A percentile compares a stretch with the other conserved stretches of the same genome.
phyloP scores from a whole-genome alignment of 257 asterid genomes.

The Misopates orontium region DNA sequence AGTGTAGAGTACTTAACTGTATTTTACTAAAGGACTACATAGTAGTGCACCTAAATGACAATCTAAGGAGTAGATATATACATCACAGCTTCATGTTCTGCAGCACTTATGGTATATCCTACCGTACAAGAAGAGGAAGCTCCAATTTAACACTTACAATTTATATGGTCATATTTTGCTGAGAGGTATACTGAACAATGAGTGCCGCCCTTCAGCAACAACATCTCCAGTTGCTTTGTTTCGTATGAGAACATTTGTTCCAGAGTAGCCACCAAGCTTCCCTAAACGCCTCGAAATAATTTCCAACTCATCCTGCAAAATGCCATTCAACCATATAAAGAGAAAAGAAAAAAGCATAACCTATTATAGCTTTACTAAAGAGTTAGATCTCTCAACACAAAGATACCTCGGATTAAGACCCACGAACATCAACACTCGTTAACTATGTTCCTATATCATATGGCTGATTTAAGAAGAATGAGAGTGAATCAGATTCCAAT shows the following conservation, averaged over 20 bases:
- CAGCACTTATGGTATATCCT: background rate
- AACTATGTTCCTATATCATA: background rate
- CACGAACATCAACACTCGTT: too few species aligned
- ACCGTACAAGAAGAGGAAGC: background rate
- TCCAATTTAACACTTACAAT: background rate
- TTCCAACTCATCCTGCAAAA: conserved; percentile 84
- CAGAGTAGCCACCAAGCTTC: conserved; percentile 52
- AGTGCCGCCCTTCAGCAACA: conserved; percentile 86
- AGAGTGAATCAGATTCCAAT: too few species aligned
- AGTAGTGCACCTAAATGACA: too few species aligned
- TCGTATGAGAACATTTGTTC: conserved; percentile 60
- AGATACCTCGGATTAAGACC: too few species aligned
- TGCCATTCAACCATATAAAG: conserved; percentile 15
- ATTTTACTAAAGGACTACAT: too few species aligned
- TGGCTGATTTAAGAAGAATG: too few species aligned
- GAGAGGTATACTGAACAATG: conserved; percentile 59
- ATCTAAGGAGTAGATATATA: too few species aligned
- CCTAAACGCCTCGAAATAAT: conserved; percentile 57
- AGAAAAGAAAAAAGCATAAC: background rate
- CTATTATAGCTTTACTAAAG: background rate
- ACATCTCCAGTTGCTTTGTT: conserved; percentile 73
- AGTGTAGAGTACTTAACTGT: too few species aligned
- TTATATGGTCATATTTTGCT: conserved; percentile 60
- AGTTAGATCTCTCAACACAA: background rate
- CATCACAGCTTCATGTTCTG: background rate